Percentiles rank a stretch among this genome's conserved stretches.
Evolutionary conservation across 768 basidiomycete species (phyloP).

Genomic region (Tricholoma matsutake): DNA sequence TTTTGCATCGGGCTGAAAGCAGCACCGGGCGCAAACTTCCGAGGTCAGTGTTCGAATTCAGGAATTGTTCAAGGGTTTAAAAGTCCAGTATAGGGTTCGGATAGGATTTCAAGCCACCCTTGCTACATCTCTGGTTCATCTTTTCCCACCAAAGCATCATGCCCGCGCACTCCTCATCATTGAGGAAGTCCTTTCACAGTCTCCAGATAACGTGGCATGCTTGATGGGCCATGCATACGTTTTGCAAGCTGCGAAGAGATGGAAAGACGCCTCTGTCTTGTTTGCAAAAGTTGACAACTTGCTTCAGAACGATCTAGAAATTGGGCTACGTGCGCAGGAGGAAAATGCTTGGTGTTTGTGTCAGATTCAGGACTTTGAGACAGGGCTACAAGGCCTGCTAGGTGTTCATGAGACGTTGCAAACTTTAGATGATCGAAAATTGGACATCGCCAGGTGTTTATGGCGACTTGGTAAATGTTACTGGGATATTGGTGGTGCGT

Average conservation of each 20-base stretch:
- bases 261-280: constrained; percentile 59
- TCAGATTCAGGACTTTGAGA: constrained; percentile 45
- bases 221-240: constrained; percentile 79
- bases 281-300: constrained; percentile 60
- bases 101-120: constrained; percentile 70
- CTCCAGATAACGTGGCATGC: constrained; percentile 59
- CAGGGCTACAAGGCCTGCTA: constrained; percentile 47
- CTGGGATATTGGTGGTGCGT: constrained; percentile 70
- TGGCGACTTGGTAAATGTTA: constrained; percentile 82
- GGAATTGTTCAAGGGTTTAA: neutral
- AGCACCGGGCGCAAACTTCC: constrained; percentile 53
- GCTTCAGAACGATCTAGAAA: constrained; percentile 40
- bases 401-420: constrained; percentile 44
- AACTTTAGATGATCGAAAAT: constrained; percentile 41
- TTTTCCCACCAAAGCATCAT: constrained; percentile 90
- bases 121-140: constrained; percentile 76
- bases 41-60: constrained; percentile 36
- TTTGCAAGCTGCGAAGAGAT: constrained; percentile 57
- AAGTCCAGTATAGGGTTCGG: constrained; percentile 43
- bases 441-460: constrained; percentile 73
- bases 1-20: constrained; percentile 50
- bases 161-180: constrained; percentile 70
- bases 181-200: constrained; percentile 61
- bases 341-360: constrained; percentile 85
- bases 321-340: constrained; percentile 65